Evolutionary conservation across 352 stramenopile genomes (phyloP).

Genomic region (Phytophthora multivora): DNA sequence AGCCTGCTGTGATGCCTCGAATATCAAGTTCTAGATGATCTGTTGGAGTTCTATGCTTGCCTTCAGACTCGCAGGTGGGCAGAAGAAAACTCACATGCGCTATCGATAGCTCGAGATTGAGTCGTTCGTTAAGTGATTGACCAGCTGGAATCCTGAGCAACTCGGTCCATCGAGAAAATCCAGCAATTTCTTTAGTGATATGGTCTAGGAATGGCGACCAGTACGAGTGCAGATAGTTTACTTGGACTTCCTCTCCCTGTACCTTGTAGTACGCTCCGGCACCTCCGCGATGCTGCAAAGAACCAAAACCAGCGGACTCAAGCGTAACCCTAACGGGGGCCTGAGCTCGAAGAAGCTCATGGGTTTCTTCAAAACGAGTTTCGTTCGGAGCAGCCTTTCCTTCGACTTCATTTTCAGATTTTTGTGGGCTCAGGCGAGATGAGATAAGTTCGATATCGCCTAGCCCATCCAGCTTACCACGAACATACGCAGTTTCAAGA

Average conservation of each 20-base stretch:
- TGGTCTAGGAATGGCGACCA: slow-evolving; percentile 52
- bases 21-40: slow-evolving; percentile 65
- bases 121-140: slow-evolving; percentile 40
- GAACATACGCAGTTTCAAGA: slow-evolving; percentile 33
- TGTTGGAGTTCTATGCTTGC: slow-evolving; percentile 41
- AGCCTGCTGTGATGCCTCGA: slow-evolving; percentile 44
- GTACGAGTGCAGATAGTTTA: slow-evolving; percentile 69
- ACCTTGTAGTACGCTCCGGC: slow-evolving; percentile 53
- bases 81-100: slow-evolving; percentile 44
- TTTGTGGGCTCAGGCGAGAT: slow-evolving; percentile 32
- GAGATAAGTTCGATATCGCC: slow-evolving; percentile 50
- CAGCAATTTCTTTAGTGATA: slow-evolving; percentile 63
- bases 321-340: slow-evolving; percentile 39
- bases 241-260: slow-evolving; percentile 40
- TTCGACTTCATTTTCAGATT: slow-evolving; percentile 4
- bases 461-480: slow-evolving; percentile 39
- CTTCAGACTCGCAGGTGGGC: slow-evolving; percentile 51
- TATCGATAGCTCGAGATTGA: slow-evolving; percentile 62
- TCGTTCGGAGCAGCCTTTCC: background rate
- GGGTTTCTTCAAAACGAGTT: slow-evolving; percentile 38
- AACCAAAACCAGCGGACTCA: slow-evolving; percentile 52
- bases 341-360: slow-evolving; percentile 43
- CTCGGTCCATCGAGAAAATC: slow-evolving; percentile 68
- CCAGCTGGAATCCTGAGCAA: slow-evolving; percentile 49
- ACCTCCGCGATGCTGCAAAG: slow-evolving; percentile 48